Evolutionary conservation across 441 rosid species (phyloP), one percentile per base, ranked within the genome.

Genomic region (Euphorbia schlechtendalii): DNA sequence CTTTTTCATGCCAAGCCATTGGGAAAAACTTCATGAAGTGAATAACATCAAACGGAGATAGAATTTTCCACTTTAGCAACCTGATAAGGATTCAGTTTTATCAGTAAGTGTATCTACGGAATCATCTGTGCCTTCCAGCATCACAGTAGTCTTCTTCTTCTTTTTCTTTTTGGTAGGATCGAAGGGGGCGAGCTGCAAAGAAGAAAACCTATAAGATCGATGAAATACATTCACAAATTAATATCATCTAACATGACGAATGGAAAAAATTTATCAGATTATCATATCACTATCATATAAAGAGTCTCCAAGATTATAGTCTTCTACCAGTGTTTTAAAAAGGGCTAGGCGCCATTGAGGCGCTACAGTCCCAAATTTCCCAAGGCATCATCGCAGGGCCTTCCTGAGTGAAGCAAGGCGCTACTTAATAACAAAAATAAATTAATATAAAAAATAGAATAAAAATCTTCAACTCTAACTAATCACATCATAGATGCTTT

Each of bases 131-230:
- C 73, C 69, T 18, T 86, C 96, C 69, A 81, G 85, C 43, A 78
- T 63, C 13, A 78, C 80, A 48, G 77, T 77, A 56, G 76, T 75
- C 72, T 90, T 90, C 85, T 87, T 87, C 84, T 87, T 87, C 75
- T 87, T 87, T 73, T 85, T 85, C 78, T 87, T 87, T 28, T 88
- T 88, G 48, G 86, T 72, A 24, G 86, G 89, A 73, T 88, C 95
- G 40, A 88, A 88, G 14, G 91, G 88, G 48, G 83, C 89, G 70
- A 85, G 72, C 95, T 87, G 70, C 76, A 66, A 55, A 0, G 21
- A 46, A 60, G 25, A 65, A 38, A 68, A 17, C 14, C 22, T 66
- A 65, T 11, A 21, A 54, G 13, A 46, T 3, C 7, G 28, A 2
- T 7, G 17, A 18, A 21, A 48, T 0, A 17, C 41, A 40, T 14